Evolutionary conservation across 495 filamentous ascomycete genomes (phyloP).

Genomic region (Neurospora africana): DNA sequence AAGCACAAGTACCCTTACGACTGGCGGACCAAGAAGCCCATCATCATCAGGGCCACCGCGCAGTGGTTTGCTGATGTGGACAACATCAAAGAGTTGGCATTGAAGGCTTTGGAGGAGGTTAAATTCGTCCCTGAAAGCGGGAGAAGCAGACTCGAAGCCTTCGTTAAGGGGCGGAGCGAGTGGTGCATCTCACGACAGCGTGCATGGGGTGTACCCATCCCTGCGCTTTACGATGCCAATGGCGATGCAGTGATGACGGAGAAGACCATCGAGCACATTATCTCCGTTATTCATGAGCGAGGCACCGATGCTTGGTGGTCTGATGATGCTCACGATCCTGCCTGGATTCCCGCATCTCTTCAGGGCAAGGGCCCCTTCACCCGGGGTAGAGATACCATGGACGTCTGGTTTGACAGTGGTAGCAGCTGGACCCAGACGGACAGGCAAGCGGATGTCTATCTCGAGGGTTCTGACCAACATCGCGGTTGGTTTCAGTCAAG

Average conservation of each 20-base stretch:
- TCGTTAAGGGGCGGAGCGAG: conserved; percentile 77
- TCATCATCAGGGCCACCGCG: conserved; percentile 83
- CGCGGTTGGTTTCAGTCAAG: conserved; percentile 99
- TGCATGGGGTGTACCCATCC: conserved; percentile 94
- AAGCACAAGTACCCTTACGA: conserved; percentile 94
- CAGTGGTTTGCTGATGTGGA: conserved; percentile 97
- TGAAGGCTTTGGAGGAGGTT: conserved; percentile 58
- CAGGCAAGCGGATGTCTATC: conserved; percentile 70
- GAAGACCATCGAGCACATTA: conserved; percentile 75
- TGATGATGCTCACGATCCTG: conserved; percentile 57
- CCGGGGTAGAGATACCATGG: conserved; percentile 94
- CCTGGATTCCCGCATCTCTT: conserved; percentile 59
- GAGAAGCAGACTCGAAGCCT: conserved; percentile 63
- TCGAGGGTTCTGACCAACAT: conserved; percentile 93
- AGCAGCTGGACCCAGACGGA: conserved; percentile 73
- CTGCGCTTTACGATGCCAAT: conserved; percentile 67
- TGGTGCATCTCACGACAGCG: conserved; percentile 99
- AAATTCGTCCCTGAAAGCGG: conserved; percentile 68
- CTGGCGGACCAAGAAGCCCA: conserved; percentile 87
- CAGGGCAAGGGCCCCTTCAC: conserved; percentile 38
- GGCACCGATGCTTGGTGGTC: conserved; percentile 93
- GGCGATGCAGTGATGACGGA: conserved; percentile 65
- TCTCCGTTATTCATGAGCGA: conserved; percentile 59
- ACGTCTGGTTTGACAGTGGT: conserved; percentile 99
- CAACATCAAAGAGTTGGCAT: conserved; percentile 60